Percentiles rank a stretch among this genome's conserved stretches.
Evolutionary conservation across 73 alveolate species (phyloP).

Genomic region (Paramecium sexaurelia): DNA sequence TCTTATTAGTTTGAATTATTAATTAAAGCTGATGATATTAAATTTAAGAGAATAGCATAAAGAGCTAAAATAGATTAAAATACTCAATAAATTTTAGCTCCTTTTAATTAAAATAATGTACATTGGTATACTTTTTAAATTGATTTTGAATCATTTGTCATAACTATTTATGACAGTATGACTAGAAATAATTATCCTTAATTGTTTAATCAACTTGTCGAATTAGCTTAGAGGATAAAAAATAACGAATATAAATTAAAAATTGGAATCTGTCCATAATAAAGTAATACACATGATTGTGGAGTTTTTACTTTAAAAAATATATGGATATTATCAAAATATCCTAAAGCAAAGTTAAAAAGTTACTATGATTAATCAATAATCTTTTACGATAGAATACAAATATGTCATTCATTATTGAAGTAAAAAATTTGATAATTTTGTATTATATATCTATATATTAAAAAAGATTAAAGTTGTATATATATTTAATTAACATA

Average conservation of each 20-base stretch:
- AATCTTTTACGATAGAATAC: conserved; percentile 27
- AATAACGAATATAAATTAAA: neutral
- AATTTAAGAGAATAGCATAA: neutral
- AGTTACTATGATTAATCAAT: neutral
- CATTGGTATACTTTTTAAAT: conserved; percentile 41
- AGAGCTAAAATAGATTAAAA: neutral
- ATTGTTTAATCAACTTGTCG: neutral
- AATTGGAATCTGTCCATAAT: neutral
- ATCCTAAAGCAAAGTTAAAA: neutral
- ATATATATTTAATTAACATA: neutral
- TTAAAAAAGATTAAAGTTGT: too few species aligned
- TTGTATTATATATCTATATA: too few species aligned
- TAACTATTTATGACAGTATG: conserved; percentile 38
- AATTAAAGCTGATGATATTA: neutral
- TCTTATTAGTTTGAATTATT: neutral
- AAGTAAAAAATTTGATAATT: neutral
- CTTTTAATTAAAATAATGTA: conserved; percentile 1
- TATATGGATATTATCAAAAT: conserved; percentile 3
- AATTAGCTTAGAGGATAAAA: neutral
- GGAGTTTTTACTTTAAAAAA: conserved; percentile 50
- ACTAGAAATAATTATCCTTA: neutral
- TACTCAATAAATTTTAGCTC: neutral
- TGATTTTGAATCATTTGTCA: neutral
- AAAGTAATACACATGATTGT: conserved; percentile 15
- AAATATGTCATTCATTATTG: conserved; percentile 2